phyloP scores from a whole-genome alignment of 2,329 filamentous ascomycete genomes.

The Orbilia ellipsospora region DNA sequence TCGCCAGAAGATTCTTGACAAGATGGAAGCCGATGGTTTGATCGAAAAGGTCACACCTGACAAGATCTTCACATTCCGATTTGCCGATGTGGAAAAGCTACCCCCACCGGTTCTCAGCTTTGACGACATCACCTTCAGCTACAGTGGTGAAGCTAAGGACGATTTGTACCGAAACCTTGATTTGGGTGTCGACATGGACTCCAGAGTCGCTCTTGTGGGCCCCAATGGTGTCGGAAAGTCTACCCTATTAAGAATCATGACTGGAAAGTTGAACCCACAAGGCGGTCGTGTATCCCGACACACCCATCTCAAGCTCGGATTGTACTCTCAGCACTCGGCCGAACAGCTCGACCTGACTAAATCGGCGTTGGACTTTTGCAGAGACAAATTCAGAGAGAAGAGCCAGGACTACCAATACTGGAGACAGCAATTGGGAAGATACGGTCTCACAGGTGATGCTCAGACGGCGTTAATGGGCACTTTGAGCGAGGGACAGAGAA shows the following conservation, averaged over 20 bases:
- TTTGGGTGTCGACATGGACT: conserved; percentile 99
- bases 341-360: conserved; percentile 99
- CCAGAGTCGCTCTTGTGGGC: conserved; percentile 92
- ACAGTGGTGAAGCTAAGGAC: conserved; percentile 87
- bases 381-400: conserved; percentile 89
- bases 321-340: conserved; percentile 98
- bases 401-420: conserved; percentile 99
- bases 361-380: conserved; percentile 95
- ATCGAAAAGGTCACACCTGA: conserved; percentile 90
- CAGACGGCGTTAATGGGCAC: conserved; percentile 99
- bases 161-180: conserved; percentile 97
- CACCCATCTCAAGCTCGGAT: conserved; percentile 96
- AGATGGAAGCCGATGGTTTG: conserved; percentile 99
- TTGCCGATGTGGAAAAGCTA: conserved; percentile 99
- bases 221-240: conserved; percentile 99
- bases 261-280: conserved; percentile 88
- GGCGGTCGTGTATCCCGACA: conserved; percentile 84
- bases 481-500: conserved; percentile 96
- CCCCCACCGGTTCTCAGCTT: conserved; percentile 96
- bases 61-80: conserved; percentile 95
- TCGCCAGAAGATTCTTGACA: conserved; percentile 99
- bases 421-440: conserved; percentile 95
- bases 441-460: conserved; percentile 89
- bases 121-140: conserved; percentile 97
- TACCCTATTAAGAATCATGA: conserved; percentile 94